A percentile compares a stretch with the other conserved stretches of the same genome.
These are phyloP conservation scores for Colletotrichum higginsianum DNA, from an alignment of 2,329 filamentous ascomycete genomes.

Conservation along the genomic window DNA sequence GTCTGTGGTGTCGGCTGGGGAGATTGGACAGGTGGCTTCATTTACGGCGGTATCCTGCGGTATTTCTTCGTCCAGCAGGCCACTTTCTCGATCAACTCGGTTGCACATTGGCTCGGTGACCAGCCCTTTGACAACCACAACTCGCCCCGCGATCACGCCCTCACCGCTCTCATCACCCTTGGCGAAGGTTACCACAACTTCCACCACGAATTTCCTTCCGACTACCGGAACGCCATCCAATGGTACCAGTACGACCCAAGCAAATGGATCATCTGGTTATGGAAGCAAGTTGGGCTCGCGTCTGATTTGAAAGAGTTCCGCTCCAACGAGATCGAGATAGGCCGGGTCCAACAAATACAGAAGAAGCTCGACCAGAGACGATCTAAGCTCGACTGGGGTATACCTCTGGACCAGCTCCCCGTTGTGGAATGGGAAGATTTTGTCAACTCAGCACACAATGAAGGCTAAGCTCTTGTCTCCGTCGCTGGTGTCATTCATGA, in stretches of 20 bases:
- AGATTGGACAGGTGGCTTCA: slow-evolving; percentile 85
- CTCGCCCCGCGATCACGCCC: slow-evolving; percentile 88
- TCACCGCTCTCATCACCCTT: slow-evolving; percentile 87
- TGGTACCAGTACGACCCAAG: slow-evolving; percentile 95
- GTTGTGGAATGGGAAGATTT: slow-evolving; percentile 91
- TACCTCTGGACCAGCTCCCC: slow-evolving; percentile 86
- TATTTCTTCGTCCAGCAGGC: slow-evolving; percentile 93
- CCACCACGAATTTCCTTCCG: slow-evolving; percentile 93
- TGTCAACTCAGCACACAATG: slow-evolving; percentile 61
- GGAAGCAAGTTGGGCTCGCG: slow-evolving; percentile 78
- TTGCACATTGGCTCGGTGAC: slow-evolving; percentile 92
- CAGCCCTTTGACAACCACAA: slow-evolving; percentile 95
- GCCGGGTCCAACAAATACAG: slow-evolving; percentile 87
- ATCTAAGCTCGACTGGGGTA: slow-evolving; percentile 85
- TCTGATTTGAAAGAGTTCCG: slow-evolving; percentile 93
- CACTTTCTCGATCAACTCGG: slow-evolving; percentile 92
- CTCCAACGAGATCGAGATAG: slow-evolving; percentile 93
- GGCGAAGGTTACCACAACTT: slow-evolving; percentile 96
- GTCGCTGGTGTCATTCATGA: slow-evolving; percentile 91
- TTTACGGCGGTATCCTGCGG: slow-evolving; percentile 88
- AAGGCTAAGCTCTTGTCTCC: slow-evolving; percentile 82
- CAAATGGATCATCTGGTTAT: slow-evolving; percentile 89
- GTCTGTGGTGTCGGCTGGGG: slow-evolving; percentile 85
- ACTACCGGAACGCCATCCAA: slow-evolving; percentile 92
- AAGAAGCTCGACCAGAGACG: slow-evolving; percentile 95